A percentile compares a stretch with the other conserved stretches of the same genome.
These are phyloP conservation scores for Saksenaea vasiformis DNA, from an alignment of 371 early-diverging fungal genomes.

Conservation along the genomic window DNA sequence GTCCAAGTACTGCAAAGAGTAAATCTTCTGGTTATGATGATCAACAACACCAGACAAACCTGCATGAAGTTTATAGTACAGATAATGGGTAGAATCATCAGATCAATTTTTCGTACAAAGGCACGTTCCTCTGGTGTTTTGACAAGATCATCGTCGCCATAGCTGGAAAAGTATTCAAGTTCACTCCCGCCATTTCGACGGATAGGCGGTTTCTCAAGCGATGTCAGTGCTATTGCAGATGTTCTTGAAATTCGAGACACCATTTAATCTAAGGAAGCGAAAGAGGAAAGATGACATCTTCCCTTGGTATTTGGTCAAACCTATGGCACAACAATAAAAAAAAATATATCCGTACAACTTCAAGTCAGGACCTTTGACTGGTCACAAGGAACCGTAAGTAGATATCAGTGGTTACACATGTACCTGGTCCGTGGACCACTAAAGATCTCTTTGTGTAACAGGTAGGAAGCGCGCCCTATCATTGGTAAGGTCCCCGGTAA, in stretches of 20 bases:
- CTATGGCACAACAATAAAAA: background rate
- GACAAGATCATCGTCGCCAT: conserved; percentile 3
- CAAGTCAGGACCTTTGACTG: background rate
- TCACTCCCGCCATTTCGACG: background rate
- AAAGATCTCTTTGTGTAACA: background rate
- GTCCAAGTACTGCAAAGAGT: conserved; percentile 35
- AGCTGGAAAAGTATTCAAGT: background rate
- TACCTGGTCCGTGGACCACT: background rate
- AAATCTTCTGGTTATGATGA: background rate
- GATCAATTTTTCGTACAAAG: conserved; percentile 39
- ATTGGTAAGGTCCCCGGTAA: background rate
- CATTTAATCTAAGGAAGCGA: background rate
- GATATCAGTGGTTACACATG: background rate
- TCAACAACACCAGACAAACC: conserved; percentile 15
- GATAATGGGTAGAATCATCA: conserved; percentile 37
- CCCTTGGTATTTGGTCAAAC: background rate
- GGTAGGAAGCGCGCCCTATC: background rate
- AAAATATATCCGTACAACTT: background rate
- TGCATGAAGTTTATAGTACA: conserved; percentile 41
- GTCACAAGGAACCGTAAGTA: background rate
- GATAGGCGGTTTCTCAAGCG: background rate
- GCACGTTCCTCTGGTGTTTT: conserved; percentile 25
- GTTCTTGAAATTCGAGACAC: background rate
- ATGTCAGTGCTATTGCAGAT: background rate
- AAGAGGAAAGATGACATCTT: background rate